Conservation (phyloP, 1,139 yeast genomes). For the Saccharomyces hybrid region DNA sequence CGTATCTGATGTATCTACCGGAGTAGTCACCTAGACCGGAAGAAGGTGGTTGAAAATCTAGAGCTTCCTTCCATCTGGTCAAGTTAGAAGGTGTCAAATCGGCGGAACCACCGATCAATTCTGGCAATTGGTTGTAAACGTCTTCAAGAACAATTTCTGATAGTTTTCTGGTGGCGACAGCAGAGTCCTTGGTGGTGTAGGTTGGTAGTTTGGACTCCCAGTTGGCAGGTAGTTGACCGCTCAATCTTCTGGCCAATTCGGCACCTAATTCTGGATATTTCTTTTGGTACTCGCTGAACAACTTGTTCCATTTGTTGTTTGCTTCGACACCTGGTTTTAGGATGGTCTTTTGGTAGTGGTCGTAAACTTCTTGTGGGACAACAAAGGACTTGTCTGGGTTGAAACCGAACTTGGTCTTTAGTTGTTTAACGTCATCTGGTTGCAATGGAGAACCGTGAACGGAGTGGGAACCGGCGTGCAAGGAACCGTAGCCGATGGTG, state of each 20-base stretch:
- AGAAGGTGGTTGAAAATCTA: conserved; percentile 86
- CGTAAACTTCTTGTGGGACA: conserved; percentile 80
- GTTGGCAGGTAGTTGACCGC: conserved; percentile 71
- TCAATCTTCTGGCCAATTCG: conserved; percentile 75
- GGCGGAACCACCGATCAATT: conserved; percentile 94
- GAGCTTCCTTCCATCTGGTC: conserved; percentile 78
- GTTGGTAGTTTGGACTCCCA: conserved; percentile 78
- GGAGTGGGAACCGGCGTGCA: conserved; percentile 75
- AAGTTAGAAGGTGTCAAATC: conserved; percentile 95
- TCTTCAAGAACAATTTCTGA: conserved; percentile 71
- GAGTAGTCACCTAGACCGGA: conserved; percentile 75
- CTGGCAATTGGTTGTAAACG: conserved; percentile 65
- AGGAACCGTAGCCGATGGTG: conserved; percentile 91
- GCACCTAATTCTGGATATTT: conserved; percentile 76
- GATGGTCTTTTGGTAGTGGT: conserved; percentile 53
- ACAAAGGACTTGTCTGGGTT: conserved; percentile 74
- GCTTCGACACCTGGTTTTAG: conserved; percentile 54
- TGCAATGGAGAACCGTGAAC: conserved; percentile 98
- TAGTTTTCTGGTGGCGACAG: conserved; percentile 91
- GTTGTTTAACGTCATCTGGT: conserved; percentile 83
- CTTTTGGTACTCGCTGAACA: conserved; percentile 53
- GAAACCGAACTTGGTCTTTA: conserved; percentile 81
- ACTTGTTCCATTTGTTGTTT: conserved; percentile 67
- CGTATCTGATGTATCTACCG: conserved; percentile 95
- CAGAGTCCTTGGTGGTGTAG: conserved; percentile 68